Evolutionary conservation across 352 stramenopile species (phyloP).

Genomic region (Detonula confervacea): DNA sequence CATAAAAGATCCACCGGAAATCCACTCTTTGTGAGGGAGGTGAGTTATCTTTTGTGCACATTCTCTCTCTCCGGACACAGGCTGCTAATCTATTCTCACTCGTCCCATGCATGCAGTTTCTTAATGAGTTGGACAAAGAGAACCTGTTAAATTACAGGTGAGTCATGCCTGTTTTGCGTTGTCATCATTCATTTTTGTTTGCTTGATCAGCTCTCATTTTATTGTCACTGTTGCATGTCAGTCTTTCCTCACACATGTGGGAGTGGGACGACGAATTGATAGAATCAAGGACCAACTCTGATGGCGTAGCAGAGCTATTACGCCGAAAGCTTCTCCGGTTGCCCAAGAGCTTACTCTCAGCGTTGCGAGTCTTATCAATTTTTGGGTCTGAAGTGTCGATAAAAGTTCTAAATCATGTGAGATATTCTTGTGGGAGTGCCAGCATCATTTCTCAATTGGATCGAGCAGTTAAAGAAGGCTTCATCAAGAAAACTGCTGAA

Average conservation of each 20-base stretch:
- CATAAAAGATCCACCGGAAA: slow-evolving; percentile 34
- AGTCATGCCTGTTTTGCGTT: too few species aligned
- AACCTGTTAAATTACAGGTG: slow-evolving; percentile 22
- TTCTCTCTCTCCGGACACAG: too few species aligned
- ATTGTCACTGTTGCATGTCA: not conserved
- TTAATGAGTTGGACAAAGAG: slow-evolving; percentile 21
- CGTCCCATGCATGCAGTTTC: too few species aligned
- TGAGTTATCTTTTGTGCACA: not conserved
- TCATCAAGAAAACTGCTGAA: slow-evolving; percentile 23
- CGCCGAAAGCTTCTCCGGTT: slow-evolving; percentile 17
- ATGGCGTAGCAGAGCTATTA: slow-evolving; percentile 42
- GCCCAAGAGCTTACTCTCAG: slow-evolving; percentile 2
- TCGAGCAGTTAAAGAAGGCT: slow-evolving; percentile 6
- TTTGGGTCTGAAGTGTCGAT: slow-evolving; percentile 20
- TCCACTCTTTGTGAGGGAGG: slow-evolving; percentile 31
- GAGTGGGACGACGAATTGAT: slow-evolving; percentile 44
- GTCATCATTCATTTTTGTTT: too few species aligned
- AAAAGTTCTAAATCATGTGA: slow-evolving; percentile 8
- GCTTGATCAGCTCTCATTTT: too few species aligned
- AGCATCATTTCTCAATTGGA: slow-evolving; percentile 27
- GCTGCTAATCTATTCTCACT: too few species aligned
- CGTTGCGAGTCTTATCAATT: slow-evolving; percentile 24
- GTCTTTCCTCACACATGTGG: slow-evolving; percentile 22
- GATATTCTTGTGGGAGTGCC: not conserved
- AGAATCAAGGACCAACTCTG: slow-evolving; percentile 13